Evolutionary conservation across 331 rosid species (phyloP), one percentile per base, ranked within the genome.

Genomic region (Malus hybrid): DNA sequence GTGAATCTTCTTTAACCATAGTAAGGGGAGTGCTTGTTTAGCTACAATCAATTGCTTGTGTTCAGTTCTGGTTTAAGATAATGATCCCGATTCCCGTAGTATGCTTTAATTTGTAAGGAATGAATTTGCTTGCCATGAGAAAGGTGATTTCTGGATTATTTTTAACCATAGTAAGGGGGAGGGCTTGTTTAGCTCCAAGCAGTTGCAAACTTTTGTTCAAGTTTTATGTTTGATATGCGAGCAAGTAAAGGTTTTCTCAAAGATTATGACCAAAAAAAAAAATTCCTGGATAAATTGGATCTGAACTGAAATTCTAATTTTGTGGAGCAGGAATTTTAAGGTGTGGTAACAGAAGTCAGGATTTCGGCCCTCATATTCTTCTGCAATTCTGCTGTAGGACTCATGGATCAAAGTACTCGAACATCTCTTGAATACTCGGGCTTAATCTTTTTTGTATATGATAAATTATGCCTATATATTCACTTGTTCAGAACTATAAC

Each of bases 331-430:
- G 86, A 55, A 72, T 59, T 67, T 69, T 44, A 64, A 76, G 83
- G 71, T 61, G 64, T 61, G 46, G 73, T 73, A 70, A 39, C 46
- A 39, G 46, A 39, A 70, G 79, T 61, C 33, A 48, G 85, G 79
- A 76, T 75, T 78, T 46, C 5, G 65, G 75, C 52, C 48, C 73
- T 60, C 33, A 64, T 69, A 44, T 73, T 81, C 77, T 55, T 75
- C 77, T 13, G 34, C 67, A 73, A 33, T 46, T 75, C 71, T 13
- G 34, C 67, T 77, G 33, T 46, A 20, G 75, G 82, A 73, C 57
- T 82, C 69, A 92, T 90, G 97, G 96, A 89, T 78, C 89, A 86
- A 84, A 91, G 98, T 93, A 84, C 76, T 71, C 55, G 64, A 76
- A 76, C 63, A 27, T 82, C 66, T 59, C 65, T 67, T 65, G 22